A percentile compares a stretch with the other conserved stretches of the same genome.
Conservation (phyloP, 768 basidiomycete genomes). For the Pholiota conissans region DNA sequence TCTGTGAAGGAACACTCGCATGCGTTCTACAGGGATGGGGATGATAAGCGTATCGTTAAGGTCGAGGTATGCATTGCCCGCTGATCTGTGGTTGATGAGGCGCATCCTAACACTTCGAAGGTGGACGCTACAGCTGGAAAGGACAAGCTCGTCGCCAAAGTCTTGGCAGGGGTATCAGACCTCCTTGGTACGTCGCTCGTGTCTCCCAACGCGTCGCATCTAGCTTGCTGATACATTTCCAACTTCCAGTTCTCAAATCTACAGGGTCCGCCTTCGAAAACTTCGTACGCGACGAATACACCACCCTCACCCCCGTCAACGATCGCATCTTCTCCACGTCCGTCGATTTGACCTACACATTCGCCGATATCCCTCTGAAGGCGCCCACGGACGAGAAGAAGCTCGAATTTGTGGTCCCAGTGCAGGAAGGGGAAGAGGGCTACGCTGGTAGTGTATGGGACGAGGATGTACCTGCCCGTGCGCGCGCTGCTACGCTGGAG, state of each 20-base stretch:
- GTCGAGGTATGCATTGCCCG: slow-evolving; percentile 43
- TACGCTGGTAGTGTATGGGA: slow-evolving; percentile 59
- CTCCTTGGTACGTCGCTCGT: slow-evolving; percentile 60
- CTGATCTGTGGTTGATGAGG: slow-evolving; percentile 8
- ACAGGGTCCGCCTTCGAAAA: slow-evolving; percentile 83
- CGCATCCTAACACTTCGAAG: slow-evolving; percentile 27
- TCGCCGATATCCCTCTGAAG: slow-evolving; percentile 46
- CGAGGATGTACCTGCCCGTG: slow-evolving; percentile 47
- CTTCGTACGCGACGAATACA: slow-evolving; percentile 84
- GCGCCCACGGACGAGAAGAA: slow-evolving; percentile 52
- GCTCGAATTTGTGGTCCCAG: slow-evolving; percentile 47
- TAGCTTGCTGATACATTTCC: too few relatives aligned
- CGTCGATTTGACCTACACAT: slow-evolving; percentile 74
- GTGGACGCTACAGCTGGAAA: slow-evolving; percentile 68
- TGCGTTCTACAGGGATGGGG: slow-evolving; percentile 86
- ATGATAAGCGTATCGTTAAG: slow-evolving; percentile 76
- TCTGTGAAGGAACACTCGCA: slow-evolving; percentile 58
- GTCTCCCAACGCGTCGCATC: too few relatives aligned
- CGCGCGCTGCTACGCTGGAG: slow-evolving; percentile 69
- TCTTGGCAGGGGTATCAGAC: slow-evolving; percentile 74
- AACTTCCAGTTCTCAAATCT: slow-evolving; percentile 75
- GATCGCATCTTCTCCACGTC: slow-evolving; percentile 93
- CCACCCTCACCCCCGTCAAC: slow-evolving; percentile 79
- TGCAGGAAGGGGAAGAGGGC: slow-evolving; percentile 31
- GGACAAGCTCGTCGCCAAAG: slow-evolving; percentile 57